Evolutionary conservation across 768 basidiomycete genomes (phyloP).

Genomic region (Lactarius deliciosus): DNA sequence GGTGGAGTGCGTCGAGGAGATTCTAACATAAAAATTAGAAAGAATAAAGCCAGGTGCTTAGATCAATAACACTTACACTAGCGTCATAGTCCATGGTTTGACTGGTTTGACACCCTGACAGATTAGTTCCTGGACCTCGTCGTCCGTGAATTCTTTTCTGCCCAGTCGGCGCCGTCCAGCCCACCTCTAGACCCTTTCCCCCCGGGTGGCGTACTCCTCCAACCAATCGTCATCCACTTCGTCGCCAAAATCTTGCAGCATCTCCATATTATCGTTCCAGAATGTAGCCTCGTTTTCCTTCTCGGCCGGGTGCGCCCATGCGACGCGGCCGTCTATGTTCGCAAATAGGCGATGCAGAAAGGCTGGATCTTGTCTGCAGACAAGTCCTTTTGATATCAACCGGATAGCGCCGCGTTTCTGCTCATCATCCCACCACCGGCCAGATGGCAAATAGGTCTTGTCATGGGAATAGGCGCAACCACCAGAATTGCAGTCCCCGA

Average conservation of each 20-base stretch:
- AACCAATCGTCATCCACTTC: background rate
- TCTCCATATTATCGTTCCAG: background rate
- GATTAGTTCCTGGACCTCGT: constrained; percentile 39
- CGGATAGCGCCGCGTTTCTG: background rate
- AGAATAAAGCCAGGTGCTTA: background rate
- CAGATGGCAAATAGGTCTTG: constrained; percentile 42
- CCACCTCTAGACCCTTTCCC: too few relatives aligned
- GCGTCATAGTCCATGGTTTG: constrained; percentile 48
- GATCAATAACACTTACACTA: constrained; percentile 31
- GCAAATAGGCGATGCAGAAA: constrained; percentile 4
- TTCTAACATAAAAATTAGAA: constrained; percentile 7
- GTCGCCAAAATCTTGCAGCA: background rate
- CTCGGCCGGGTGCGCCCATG: constrained; percentile 5
- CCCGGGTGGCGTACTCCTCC: background rate
- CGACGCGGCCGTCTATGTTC: constrained; percentile 5
- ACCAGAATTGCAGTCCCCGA: constrained; percentile 43
- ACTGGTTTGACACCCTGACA: constrained; percentile 45
- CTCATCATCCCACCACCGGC: constrained; percentile 47
- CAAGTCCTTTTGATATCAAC: background rate
- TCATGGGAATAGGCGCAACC: constrained; percentile 51
- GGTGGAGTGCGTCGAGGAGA: constrained; percentile 8
- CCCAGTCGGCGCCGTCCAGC: too few relatives aligned
- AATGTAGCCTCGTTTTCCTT: background rate
- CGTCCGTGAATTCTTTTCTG: constrained; percentile 36
- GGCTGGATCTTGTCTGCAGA: background rate